Base-by-base conservation (phyloP, 2,329 filamentous ascomycete genomes). In the Torrubiellomyces zombiae region DNA sequence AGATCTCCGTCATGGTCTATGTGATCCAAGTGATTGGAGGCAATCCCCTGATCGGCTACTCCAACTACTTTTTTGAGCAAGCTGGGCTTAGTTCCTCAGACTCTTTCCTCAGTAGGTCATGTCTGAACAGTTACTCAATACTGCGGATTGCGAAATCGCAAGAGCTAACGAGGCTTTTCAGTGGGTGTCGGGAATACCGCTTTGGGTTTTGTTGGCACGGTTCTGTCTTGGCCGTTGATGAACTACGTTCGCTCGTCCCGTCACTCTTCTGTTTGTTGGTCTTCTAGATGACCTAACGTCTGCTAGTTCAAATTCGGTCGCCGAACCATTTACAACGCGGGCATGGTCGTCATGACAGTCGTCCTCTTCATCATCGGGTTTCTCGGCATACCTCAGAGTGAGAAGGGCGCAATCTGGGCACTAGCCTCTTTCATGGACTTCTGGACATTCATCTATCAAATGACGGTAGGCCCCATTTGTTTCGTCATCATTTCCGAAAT, bases 11-110 rank as follows among this genome's bases (percentile, higher is more conserved):
- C 31, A 70, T 72, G 42, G 67, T 71, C 6, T 76, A 72, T 53
- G 60, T 65, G 4, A 70, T 70, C 3, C 72, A 77, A 38, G 71
- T 73, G 12, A 50, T 75, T 2, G 67, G 62, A 25, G 70, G 72
- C 14, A 68, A 70, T 32, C 67, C 70, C 9, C 63, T 76, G 33
- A 67, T 71, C 23, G 65, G 66, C 28, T 77, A 73, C 33, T 69
- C 65, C 1, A 74, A 37, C 18, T 51, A 47, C 29, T 51, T 50
- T 23, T 50, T 50, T 20, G 40, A 45, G 23, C 46, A 47, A 23
- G 45, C 45, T 9, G 47, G 47, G 4, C 28, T 38, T n/a, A 28
- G 27, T 13, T 30, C 35, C n/a, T 28, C 29, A 3, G 33, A 40
- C 11, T 30, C 38, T 2, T 40, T 40, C 14, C 28, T 24, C 12